Percentiles rank a stretch among this genome's conserved stretches.
Evolutionary conservation across 495 filamentous ascomycete genomes (phyloP).

Genomic region (Apodospora peruviana): DNA sequence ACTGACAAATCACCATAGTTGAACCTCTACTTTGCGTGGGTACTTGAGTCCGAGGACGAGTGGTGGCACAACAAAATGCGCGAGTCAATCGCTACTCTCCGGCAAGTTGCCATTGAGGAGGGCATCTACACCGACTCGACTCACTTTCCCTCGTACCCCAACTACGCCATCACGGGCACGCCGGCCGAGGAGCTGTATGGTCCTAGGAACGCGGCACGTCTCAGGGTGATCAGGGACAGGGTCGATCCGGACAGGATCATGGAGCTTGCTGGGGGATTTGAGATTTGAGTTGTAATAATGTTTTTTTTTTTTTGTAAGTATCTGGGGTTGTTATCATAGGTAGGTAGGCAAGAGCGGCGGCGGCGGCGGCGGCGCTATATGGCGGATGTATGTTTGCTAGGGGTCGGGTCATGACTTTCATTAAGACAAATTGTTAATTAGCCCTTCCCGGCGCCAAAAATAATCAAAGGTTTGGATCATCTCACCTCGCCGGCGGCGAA

Average conservation of each 20-base stretch:
- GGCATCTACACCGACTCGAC: constrained; percentile 16
- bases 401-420: too few species aligned
- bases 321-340: too few species aligned
- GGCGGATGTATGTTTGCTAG: too few species aligned
- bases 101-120: constrained; percentile 13
- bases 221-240: constrained; percentile 10
- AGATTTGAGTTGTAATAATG: constrained; percentile 13
- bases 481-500: neutral
- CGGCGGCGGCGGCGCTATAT: too few species aligned
- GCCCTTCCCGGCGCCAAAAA: too few species aligned
- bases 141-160: constrained; percentile 9
- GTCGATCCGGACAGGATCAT: constrained; percentile 19
- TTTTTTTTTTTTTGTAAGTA: too few species aligned
- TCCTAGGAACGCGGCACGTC: constrained; percentile 8
- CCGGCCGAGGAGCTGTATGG: constrained; percentile 18
- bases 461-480: neutral
- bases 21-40: constrained; percentile 21
- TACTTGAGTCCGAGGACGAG: constrained; percentile 11
- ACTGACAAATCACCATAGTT: constrained; percentile 6
- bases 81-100: constrained; percentile 7
- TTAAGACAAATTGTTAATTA: too few species aligned
- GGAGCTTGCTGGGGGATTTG: constrained; percentile 20
- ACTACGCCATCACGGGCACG: constrained; percentile 14
- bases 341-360: too few species aligned
- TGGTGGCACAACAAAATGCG: constrained; percentile 16